Conservation (phyloP, 176 grass and related monocot species). For the Rhynchospora tenuis region DNA sequence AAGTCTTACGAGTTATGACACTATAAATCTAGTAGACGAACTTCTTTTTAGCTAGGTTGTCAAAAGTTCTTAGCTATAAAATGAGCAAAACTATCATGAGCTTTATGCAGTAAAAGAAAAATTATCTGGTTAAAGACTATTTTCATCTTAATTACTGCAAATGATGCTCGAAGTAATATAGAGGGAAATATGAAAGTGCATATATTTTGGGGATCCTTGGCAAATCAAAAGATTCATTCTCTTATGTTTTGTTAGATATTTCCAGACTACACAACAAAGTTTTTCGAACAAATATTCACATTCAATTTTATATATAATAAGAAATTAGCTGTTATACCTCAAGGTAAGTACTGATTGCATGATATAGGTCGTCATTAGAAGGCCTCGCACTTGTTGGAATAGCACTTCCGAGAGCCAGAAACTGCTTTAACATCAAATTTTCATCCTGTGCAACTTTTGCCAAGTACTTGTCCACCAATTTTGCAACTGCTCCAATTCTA, state of each 20-base stretch:
- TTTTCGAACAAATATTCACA: too few species aligned
- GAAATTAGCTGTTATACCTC: conserved; percentile 39
- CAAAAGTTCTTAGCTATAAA: background rate
- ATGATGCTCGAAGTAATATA: background rate
- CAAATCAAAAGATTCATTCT: background rate
- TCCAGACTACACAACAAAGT: too few species aligned
- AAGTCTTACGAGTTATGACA: background rate
- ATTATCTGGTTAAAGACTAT: background rate
- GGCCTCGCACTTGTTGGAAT: conserved; percentile 61
- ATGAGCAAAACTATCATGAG: background rate
- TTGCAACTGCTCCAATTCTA: conserved; percentile 58
- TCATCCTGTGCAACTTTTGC: conserved; percentile 58
- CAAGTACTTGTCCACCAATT: conserved; percentile 73
- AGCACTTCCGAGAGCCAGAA: conserved; percentile 58
- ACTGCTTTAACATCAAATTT: conserved; percentile 78
- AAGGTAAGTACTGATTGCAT: conserved; percentile 70
- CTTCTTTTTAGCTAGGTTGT: background rate
- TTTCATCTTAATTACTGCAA: background rate
- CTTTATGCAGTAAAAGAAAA: background rate
- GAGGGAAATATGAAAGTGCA: background rate
- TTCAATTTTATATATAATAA: background rate
- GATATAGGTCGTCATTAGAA: conserved; percentile 70
- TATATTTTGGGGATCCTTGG: background rate
- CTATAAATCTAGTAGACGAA: background rate
- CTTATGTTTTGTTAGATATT: background rate